Evolutionary conservation across 202 grass and related monocot species (phyloP).

Genomic region (Elaeis oleifera): DNA sequence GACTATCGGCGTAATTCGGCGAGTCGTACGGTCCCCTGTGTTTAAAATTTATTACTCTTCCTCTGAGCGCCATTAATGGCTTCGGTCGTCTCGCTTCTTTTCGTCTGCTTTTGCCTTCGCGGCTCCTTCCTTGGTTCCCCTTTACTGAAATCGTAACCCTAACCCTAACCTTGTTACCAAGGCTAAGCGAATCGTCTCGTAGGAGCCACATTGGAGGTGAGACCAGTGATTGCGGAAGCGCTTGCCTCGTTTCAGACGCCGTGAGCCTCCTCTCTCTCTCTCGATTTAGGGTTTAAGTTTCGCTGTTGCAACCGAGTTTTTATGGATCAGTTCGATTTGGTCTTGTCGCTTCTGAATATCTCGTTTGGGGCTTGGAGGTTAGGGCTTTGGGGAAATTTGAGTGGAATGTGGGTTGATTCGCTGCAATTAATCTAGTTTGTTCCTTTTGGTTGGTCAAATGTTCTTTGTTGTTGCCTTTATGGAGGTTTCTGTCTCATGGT

Average conservation of each 20-base stretch:
- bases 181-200: too few species aligned
- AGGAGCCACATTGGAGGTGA: neutral
- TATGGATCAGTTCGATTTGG: too few species aligned
- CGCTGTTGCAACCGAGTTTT: too few species aligned
- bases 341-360: too few species aligned
- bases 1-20: too few species aligned
- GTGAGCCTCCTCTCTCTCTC: neutral
- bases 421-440: too few species aligned
- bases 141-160: neutral
- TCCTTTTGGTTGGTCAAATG: too few species aligned
- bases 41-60: neutral
- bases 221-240: neutral
- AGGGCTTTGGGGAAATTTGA: too few species aligned
- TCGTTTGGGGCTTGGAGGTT: too few species aligned
- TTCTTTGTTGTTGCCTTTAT: neutral
- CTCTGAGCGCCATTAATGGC: conserved; percentile 17
- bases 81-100: neutral
- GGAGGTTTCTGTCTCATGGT: neutral
- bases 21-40: too few species aligned
- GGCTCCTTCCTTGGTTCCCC: neutral
- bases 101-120: neutral
- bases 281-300: neutral
- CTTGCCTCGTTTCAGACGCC: neutral
- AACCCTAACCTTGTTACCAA: too few species aligned
- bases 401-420: too few species aligned